Percentiles rank a stretch among this genome's conserved stretches.
Evolutionary conservation across 805 yeast species (phyloP).

Genomic region (Myxozyma udenii): DNA sequence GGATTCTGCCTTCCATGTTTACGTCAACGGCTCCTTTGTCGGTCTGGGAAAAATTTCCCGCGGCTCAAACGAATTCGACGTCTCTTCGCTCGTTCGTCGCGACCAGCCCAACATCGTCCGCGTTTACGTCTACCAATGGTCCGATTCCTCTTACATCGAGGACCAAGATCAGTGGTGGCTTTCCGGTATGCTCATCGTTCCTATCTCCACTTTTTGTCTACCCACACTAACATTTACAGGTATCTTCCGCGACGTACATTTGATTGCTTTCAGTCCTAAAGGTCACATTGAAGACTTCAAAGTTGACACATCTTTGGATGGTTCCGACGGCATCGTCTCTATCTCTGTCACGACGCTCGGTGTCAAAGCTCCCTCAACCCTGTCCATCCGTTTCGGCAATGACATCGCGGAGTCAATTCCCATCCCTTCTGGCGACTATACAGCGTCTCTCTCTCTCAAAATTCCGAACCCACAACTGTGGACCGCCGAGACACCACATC

Average conservation of each 20-base stretch:
- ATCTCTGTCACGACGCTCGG: neutral
- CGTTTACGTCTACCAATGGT: conserved; percentile 38
- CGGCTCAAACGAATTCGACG: conserved; percentile 39
- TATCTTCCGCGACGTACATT: conserved; percentile 40
- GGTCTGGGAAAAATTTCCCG: conserved; percentile 41
- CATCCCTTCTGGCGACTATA: neutral
- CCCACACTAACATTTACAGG: conserved; percentile 1
- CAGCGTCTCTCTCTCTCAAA: conserved; percentile 2
- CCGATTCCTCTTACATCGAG: conserved; percentile 39
- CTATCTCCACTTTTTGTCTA: neutral
- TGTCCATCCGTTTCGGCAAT: neutral
- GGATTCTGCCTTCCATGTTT: conserved; percentile 40
- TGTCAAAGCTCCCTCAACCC: neutral
- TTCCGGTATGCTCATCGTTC: conserved; percentile 32
- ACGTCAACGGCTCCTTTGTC: conserved; percentile 37
- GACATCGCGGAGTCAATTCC: neutral
- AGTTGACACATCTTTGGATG: conserved; percentile 31
- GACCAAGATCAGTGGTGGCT: conserved; percentile 45
- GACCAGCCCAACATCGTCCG: conserved; percentile 16
- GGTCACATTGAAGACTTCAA: conserved; percentile 37
- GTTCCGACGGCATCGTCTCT: neutral
- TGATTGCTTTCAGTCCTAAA: conserved; percentile 31
- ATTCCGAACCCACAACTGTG: conserved; percentile 34
- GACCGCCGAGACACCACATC: conserved; percentile 40
- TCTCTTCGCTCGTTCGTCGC: conserved; percentile 17